phyloP scores from a whole-genome alignment of 768 basidiomycete genomes.

The Thelephora ganbajun region DNA sequence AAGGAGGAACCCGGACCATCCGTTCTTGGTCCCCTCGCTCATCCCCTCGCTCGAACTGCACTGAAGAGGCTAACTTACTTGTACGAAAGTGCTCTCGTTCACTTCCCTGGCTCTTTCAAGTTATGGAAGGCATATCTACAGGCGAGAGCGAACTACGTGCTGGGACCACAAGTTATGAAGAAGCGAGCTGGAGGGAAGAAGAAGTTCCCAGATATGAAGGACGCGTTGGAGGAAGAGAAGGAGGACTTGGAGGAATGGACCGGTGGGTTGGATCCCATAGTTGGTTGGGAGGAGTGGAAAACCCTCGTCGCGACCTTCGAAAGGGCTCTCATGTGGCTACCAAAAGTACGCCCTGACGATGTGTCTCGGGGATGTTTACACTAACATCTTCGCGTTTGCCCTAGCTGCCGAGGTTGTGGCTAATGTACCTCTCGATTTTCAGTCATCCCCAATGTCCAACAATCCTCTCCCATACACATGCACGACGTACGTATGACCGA shows the following conservation, averaged over 20 bases:
- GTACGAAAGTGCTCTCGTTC: constrained; percentile 82
- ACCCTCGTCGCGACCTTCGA: constrained; percentile 79
- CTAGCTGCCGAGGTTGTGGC: constrained; percentile 88
- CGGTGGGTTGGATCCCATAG: constrained; percentile 67
- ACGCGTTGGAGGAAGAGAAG: constrained; percentile 74
- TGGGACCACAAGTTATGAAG: constrained; percentile 59
- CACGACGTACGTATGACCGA: constrained; percentile 87
- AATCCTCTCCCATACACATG: constrained; percentile 74
- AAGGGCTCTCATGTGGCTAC: constrained; percentile 88
- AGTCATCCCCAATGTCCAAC: constrained; percentile 83
- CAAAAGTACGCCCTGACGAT: constrained; percentile 43
- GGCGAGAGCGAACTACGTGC: constrained; percentile 72
- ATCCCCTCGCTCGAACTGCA: constrained; percentile 55
- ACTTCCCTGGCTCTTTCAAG: constrained; percentile 87
- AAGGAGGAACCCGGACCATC: constrained; percentile 46
- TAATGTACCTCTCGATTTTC: constrained; percentile 85
- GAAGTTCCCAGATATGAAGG: constrained; percentile 85
- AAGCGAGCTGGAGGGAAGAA: constrained; percentile 79
- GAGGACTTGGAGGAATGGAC: constrained; percentile 79
- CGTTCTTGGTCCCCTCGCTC: constrained; percentile 58
- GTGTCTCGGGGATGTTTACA: not conserved
- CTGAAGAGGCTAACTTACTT: constrained; percentile 80
- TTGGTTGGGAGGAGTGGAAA: constrained; percentile 98
- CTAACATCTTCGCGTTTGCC: not conserved
- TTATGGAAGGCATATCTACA: constrained; percentile 89